phyloP scores from a whole-genome alignment of 2,329 filamentous ascomycete species.

The Talaromyces sp. region DNA sequence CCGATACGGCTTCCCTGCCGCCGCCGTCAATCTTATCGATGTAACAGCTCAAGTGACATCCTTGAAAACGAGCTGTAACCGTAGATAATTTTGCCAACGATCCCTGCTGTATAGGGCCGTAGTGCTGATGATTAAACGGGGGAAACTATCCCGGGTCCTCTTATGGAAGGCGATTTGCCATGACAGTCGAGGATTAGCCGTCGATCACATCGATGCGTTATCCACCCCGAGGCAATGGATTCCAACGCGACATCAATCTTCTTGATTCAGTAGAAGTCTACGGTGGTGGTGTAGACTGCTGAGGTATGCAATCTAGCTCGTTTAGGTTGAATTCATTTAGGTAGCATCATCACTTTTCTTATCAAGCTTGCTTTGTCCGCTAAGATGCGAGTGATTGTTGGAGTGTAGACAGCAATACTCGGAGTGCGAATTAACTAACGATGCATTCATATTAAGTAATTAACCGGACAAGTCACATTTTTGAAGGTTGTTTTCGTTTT shows the following conservation, averaged over 20 bases:
- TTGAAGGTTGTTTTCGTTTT: not conserved
- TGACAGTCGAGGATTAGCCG: not conserved
- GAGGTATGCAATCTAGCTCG: not conserved
- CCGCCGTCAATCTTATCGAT: not conserved
- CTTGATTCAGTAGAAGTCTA: not conserved
- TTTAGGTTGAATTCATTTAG: not conserved
- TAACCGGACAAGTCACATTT: not conserved
- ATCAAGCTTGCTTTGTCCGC: not conserved
- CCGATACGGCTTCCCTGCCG: not conserved
- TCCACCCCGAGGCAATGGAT: not conserved
- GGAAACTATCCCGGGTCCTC: not conserved
- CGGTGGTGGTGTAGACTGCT: not conserved
- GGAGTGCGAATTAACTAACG: not conserved
- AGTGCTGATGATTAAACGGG: not conserved
- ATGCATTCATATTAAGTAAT: not conserved
- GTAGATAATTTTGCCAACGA: slow-evolving; percentile 8
- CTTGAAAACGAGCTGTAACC: not conserved
- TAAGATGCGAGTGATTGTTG: not conserved
- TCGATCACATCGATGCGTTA: not conserved
- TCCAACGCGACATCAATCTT: not conserved
- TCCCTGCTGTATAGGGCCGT: not conserved
- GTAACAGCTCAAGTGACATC: not conserved
- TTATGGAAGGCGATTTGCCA: not conserved
- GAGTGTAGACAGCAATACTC: not conserved
- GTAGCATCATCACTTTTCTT: not conserved